Evolutionary conservation across 306 rosid genomes (phyloP).

Genomic region (Glycine tomentella): DNA sequence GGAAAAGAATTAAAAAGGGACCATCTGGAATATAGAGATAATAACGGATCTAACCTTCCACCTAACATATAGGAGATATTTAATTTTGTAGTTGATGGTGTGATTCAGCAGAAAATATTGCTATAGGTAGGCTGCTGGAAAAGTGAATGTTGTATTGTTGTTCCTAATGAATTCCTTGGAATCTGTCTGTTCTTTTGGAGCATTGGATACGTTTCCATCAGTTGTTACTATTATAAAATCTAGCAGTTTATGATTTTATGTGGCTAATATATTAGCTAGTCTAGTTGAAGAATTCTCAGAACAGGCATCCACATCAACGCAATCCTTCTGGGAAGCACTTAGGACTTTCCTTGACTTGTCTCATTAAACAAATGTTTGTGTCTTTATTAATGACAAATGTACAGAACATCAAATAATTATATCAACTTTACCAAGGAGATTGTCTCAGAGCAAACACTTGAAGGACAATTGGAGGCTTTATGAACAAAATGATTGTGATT

Average conservation of each 20-base stretch:
- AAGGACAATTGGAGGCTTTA: background rate
- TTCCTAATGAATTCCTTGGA: constrained; percentile 4
- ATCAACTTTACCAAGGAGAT: background rate
- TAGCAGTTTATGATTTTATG: background rate
- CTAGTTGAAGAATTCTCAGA: background rate
- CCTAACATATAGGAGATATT: background rate
- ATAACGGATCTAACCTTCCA: too few species aligned
- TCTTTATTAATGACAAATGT: background rate
- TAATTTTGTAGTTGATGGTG: background rate
- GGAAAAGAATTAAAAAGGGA: too few species aligned
- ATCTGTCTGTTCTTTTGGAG: constrained; percentile 2
- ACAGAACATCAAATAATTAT: background rate
- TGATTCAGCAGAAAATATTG: background rate
- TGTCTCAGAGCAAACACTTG: background rate
- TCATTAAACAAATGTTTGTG: background rate
- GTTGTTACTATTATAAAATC: background rate
- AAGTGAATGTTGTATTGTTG: background rate
- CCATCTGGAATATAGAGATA: too few species aligned
- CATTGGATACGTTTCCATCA: background rate
- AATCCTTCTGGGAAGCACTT: background rate
- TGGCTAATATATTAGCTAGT: background rate
- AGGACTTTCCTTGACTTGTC: background rate
- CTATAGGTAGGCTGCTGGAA: background rate
- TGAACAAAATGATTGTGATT: background rate
- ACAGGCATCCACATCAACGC: background rate